Evolutionary conservation across 2,329 filamentous ascomycete genomes (phyloP), one percentile per base, ranked within the genome.

Genomic region (Colletotrichum australisinense): DNA sequence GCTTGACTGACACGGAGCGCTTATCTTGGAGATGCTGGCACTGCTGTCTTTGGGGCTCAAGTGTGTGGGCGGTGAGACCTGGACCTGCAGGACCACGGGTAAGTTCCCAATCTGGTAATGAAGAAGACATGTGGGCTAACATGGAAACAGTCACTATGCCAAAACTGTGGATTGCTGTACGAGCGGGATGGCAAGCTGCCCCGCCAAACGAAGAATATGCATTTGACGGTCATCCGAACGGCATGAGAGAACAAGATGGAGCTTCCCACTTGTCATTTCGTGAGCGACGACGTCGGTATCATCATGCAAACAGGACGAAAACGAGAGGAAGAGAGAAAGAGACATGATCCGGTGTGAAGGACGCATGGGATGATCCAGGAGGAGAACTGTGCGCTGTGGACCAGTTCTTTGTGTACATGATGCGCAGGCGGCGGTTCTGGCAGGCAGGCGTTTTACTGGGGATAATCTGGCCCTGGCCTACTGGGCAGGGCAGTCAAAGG

Each of bases 61-160:
- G 95, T 32, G 95, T 98, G 9, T 99, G 97, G 97, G 95, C 94
- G 62, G 96, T 98, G 3, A 89, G 97, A 78, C 95, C 98, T 83
- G 97, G 97, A 28, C 97, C 97, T 16, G 87, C 90, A 67, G 96
- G 95, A 67, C 90, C 94, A 75, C 93, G 94, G 83, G 94, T 97
- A 86, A 88, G 93, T 81, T 70, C n/a, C 35, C 53, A 46, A 56
- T 2, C 4, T 70, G 69, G 79, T 80, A 76, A 81, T 74, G 11
- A 30, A 35, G 12, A 24, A 72, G 35, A 53, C 16, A 16, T 22
- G n/a, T 62, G 60, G 38, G 70, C 56, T 58, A 42, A 24, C n/a
- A 16, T 5, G 14, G 22, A 28, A 42, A 53, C 76, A 95, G 94
- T 93, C 94, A 35, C 90, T 98, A 4, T 98, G 96, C 85, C 94